Evolutionary conservation across 2,329 filamentous ascomycete species (phyloP).

Genomic region (Verticillium isaacii): DNA sequence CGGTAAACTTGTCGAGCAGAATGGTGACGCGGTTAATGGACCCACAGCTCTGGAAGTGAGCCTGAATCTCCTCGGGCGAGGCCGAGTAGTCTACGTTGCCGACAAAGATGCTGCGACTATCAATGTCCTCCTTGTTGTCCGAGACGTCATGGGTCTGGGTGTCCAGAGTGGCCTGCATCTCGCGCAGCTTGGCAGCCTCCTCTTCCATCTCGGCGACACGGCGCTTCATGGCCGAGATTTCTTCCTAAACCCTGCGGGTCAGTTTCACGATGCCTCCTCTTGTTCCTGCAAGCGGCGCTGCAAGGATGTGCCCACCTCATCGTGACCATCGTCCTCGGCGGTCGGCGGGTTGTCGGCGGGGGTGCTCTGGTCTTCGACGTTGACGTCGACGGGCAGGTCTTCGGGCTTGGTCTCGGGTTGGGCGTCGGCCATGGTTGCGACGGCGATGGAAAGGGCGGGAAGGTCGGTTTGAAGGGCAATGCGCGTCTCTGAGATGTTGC

Average conservation of each 20-base stretch:
- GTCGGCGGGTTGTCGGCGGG: conserved; percentile 4
- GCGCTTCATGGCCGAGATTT: conserved; percentile 83
- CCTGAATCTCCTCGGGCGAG: conserved; percentile 95
- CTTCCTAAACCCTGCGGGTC: conserved; percentile 46
- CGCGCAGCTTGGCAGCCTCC: conserved; percentile 78
- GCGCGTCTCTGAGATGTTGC: conserved; percentile 7
- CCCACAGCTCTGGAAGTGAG: conserved; percentile 95
- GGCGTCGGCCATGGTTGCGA: neutral
- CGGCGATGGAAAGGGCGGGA: neutral
- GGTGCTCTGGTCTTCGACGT: conserved; percentile 25
- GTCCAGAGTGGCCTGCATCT: conserved; percentile 84
- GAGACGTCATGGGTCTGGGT: conserved; percentile 76
- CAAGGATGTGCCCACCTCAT: conserved; percentile 35
- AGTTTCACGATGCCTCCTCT: conserved; percentile 13
- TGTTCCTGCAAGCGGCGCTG: conserved; percentile 7
- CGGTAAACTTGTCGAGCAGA: conserved; percentile 94
- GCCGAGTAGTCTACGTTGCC: conserved; percentile 98
- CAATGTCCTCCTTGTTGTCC: conserved; percentile 84
- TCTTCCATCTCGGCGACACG: conserved; percentile 88
- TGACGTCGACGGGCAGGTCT: conserved; percentile 20
- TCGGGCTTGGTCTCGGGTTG: conserved; percentile 15
- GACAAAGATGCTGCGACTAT: conserved; percentile 93
- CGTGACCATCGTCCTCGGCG: conserved; percentile 36
- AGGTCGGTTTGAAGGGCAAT: neutral
- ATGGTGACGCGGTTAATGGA: conserved; percentile 98